Conservation (phyloP, 2,329 filamentous ascomycete species). For the Fusarium coffeatum region DNA sequence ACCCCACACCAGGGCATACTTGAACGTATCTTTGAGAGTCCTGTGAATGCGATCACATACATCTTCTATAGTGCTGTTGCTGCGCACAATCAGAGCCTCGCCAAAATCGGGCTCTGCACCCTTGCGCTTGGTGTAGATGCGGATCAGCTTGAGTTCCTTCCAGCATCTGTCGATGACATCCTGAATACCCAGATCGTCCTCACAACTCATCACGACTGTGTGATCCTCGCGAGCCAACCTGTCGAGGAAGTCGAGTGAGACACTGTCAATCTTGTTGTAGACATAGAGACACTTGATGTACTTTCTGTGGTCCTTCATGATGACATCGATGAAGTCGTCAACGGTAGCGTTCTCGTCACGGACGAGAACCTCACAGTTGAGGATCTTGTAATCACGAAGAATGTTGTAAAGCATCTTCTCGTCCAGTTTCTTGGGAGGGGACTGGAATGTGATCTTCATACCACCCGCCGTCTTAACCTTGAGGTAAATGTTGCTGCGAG, state of each 20-base stretch:
- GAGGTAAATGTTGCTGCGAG: conserved; percentile 88
- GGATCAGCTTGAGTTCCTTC: conserved; percentile 89
- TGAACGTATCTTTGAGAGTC: conserved; percentile 97
- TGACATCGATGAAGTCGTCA: conserved; percentile 98
- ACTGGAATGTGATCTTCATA: conserved; percentile 97
- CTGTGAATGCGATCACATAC: conserved; percentile 96
- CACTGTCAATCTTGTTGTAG: conserved; percentile 99
- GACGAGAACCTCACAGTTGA: conserved; percentile 96
- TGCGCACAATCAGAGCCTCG: conserved; percentile 93
- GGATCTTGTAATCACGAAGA: conserved; percentile 96
- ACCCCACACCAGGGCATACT: conserved; percentile 98
- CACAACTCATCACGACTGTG: conserved; percentile 97
- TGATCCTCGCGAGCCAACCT: conserved; percentile 90
- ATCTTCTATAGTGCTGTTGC: conserved; percentile 90
- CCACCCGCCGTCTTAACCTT: conserved; percentile 96
- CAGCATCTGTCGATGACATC: conserved; percentile 96
- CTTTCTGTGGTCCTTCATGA: conserved; percentile 98
- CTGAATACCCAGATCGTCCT: conserved; percentile 90
- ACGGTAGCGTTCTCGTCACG: conserved; percentile 96
- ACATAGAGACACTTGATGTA: conserved; percentile 97
- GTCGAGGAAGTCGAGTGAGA: conserved; percentile 93
- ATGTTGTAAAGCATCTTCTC: conserved; percentile 99
- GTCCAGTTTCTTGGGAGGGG: conserved; percentile 89
- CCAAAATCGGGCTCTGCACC: conserved; percentile 88
- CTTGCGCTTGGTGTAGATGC: conserved; percentile 97